These are phyloP conservation scores for Sicyos edulis DNA, from an alignment of 306 rosid species.

Conservation along the genomic window DNA sequence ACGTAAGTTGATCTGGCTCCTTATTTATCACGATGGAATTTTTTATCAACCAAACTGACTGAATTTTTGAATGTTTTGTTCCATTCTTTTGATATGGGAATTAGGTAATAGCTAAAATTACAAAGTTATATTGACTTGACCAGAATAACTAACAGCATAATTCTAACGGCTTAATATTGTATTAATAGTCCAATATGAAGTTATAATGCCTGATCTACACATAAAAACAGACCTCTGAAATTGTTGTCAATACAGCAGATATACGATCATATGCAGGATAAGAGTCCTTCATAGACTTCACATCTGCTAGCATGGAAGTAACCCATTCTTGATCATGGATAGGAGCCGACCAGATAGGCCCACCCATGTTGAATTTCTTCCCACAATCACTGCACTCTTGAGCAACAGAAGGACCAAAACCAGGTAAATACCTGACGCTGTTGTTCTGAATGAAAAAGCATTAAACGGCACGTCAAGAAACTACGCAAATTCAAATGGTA, in stretches of 20 bases:
- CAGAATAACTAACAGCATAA: neutral
- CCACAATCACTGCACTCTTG: conserved; percentile 91
- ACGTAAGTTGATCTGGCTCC: neutral
- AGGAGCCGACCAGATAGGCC: conserved; percentile 96
- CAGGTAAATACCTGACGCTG: conserved; percentile 75
- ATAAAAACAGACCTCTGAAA: conserved; percentile 60
- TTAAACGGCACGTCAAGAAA: conserved; percentile 20
- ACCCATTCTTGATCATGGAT: conserved; percentile 97
- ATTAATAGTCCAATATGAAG: neutral
- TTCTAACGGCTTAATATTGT: neutral
- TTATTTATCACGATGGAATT: neutral
- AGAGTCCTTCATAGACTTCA: conserved; percentile 56
- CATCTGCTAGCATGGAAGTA: conserved; percentile 56
- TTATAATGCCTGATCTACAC: neutral
- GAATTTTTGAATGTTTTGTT: neutral
- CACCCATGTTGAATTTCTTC: conserved; percentile 88
- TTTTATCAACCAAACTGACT: neutral
- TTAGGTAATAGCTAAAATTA: conserved; percentile 6
- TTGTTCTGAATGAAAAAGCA: conserved; percentile 50
- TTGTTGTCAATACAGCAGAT: conserved; percentile 77
- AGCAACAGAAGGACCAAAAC: conserved; percentile 82
- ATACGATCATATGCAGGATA: conserved; percentile 88
- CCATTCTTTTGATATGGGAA: neutral
- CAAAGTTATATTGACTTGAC: neutral
- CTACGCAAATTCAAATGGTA: neutral